phyloP scores from a whole-genome alignment of 345 rosid genomes.

The Arabis hirsuta region DNA sequence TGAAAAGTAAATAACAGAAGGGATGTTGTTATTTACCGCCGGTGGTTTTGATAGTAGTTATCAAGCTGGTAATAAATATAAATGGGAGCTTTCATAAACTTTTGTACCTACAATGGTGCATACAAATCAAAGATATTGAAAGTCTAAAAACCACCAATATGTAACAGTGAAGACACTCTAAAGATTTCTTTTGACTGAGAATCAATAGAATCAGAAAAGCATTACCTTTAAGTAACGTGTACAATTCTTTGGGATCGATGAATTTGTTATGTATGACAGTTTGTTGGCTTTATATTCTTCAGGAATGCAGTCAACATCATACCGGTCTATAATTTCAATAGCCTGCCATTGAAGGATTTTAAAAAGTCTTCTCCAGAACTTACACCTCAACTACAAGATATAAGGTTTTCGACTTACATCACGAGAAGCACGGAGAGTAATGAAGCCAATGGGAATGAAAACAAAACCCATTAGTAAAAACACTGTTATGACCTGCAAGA shows the following conservation, averaged over 20 bases:
- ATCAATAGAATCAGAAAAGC: constrained; percentile 24
- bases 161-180: constrained; percentile 13
- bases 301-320: constrained; percentile 75
- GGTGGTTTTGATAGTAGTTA: constrained; percentile 85
- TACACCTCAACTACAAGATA: constrained; percentile 13
- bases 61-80: constrained; percentile 83
- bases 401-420: constrained; percentile 45
- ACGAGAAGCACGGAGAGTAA: constrained; percentile 68
- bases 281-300: constrained; percentile 57
- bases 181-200: not conserved
- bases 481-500: constrained; percentile 60
- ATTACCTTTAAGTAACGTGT: constrained; percentile 63
- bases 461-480: constrained; percentile 59
- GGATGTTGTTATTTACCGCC: constrained; percentile 52
- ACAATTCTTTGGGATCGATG: constrained; percentile 67
- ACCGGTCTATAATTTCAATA: constrained; percentile 68
- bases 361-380: not conserved
- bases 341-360: constrained; percentile 53
- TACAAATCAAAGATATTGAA: not conserved
- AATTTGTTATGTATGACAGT: constrained; percentile 61
- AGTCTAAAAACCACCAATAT: not conserved
- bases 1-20: constrained; percentile 7
- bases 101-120: constrained; percentile 55
- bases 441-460: constrained; percentile 67
- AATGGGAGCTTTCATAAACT: constrained; percentile 87